Evolutionary conservation across 805 yeast species (phyloP).

Genomic region (Nakazawaea pomicola): DNA sequence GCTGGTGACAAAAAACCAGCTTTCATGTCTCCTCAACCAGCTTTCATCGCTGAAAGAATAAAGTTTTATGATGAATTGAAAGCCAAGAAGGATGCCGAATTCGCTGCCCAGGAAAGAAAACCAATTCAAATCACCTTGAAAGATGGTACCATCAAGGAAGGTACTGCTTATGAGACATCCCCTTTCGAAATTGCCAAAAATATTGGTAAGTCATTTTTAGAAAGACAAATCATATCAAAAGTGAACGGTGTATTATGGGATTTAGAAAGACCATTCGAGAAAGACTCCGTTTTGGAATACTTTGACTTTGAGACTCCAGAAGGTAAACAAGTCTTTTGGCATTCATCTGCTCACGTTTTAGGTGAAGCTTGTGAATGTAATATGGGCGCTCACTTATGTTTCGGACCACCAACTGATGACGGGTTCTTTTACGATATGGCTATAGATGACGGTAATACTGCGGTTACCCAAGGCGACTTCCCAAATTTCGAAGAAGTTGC

Average conservation of each 20-base stretch:
- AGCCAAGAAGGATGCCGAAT: conserved; percentile 67
- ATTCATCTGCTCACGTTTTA: conserved; percentile 94
- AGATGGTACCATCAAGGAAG: conserved; percentile 79
- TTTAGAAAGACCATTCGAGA: conserved; percentile 87
- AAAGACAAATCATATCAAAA: conserved; percentile 86
- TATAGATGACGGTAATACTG: conserved; percentile 68
- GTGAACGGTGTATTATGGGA: conserved; percentile 94
- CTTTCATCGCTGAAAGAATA: conserved; percentile 74
- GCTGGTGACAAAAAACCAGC: conserved; percentile 35
- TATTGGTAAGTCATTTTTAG: conserved; percentile 84
- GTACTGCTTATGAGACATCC: conserved; percentile 81
- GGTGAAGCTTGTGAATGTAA: conserved; percentile 99
- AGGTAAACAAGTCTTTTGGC: conserved; percentile 97
- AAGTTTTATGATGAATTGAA: conserved; percentile 75
- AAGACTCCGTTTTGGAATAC: conserved; percentile 63
- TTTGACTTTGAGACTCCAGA: conserved; percentile 91
- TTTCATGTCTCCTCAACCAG: conserved; percentile 72
- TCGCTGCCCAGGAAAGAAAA: conserved; percentile 51
- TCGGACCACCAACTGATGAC: conserved; percentile 96
- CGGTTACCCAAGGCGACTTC: conserved; percentile 80
- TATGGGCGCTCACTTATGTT: conserved; percentile 86
- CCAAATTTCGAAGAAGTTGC: conserved; percentile 79
- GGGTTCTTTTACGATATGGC: conserved; percentile 98
- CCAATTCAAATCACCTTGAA: conserved; percentile 77
- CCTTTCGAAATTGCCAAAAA: conserved; percentile 81